phyloP scores from a whole-genome alignment of 345 rosid species.

The Cardamine occulta region DNA sequence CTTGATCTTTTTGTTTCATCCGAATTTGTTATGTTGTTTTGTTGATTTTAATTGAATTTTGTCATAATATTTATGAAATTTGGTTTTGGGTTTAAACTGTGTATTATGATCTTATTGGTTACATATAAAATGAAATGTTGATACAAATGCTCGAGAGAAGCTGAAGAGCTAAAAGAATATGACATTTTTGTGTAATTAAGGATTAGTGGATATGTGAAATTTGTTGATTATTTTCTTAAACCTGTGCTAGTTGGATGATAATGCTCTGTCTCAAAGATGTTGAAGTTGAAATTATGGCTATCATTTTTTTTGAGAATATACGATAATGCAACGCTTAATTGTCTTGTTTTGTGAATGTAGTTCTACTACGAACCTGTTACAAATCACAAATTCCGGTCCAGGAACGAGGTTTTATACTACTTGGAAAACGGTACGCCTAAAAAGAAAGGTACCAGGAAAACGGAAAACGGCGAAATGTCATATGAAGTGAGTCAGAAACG shows the following conservation, averaged over 20 bases:
- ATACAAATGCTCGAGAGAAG: too few relatives aligned
- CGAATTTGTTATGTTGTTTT: not conserved
- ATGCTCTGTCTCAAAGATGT: not conserved
- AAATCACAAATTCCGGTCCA: conserved; percentile 47
- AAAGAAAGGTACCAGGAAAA: conserved; percentile 30
- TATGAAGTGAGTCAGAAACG: conserved; percentile 46
- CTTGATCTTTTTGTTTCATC: not conserved
- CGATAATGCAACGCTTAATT: not conserved
- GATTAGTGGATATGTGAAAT: not conserved
- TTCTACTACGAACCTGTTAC: conserved; percentile 48
- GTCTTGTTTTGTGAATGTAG: conserved; percentile 29
- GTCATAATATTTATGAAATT: not conserved
- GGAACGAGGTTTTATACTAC: conserved; percentile 44
- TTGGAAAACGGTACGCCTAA: conserved; percentile 41
- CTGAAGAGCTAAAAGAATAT: too few relatives aligned
- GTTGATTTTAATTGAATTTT: not conserved
- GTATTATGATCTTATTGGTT: not conserved
- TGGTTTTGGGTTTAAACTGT: not conserved
- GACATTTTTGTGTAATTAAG: not conserved
- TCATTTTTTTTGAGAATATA: not conserved
- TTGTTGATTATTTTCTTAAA: not conserved
- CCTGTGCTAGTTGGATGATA: not conserved
- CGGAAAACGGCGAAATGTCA: conserved; percentile 30
- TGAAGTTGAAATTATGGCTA: not conserved
- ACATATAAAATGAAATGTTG: not conserved